Percentiles rank a stretch among this genome's conserved stretches.
Conservation (phyloP, 2,329 filamentous ascomycete genomes). For the Sporothrix inflata region DNA sequence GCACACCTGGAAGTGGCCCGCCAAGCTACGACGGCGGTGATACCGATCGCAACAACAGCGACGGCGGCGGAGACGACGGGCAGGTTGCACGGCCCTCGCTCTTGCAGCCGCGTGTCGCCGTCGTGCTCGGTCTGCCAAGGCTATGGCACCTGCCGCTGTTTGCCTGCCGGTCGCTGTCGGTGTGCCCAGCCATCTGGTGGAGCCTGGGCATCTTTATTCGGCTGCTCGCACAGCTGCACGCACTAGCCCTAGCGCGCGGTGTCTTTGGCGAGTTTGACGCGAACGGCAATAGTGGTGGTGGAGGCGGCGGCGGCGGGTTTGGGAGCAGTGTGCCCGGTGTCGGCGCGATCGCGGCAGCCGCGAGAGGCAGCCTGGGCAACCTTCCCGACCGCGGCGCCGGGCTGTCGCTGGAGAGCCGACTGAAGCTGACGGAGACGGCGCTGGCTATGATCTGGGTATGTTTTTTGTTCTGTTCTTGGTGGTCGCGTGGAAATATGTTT, state of each 20-base stretch:
- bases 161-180: constrained; percentile 71
- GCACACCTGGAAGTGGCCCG: not conserved
- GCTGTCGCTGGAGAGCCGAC: constrained; percentile 48
- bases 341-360: constrained; percentile 40
- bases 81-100: constrained; percentile 45
- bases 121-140: constrained; percentile 72
- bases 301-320: not conserved
- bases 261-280: constrained; percentile 28
- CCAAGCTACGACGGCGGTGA: constrained; percentile 24
- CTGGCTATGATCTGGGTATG: constrained; percentile 73
- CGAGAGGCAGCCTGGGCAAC: constrained; percentile 17
- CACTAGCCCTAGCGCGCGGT: constrained; percentile 32
- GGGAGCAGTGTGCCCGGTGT: not conserved
- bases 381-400: constrained; percentile 26
- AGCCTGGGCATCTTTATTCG: constrained; percentile 70
- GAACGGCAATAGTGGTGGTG: constrained; percentile 40
- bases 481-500: not conserved
- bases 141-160: constrained; percentile 76
- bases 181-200: constrained; percentile 72
- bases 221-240: constrained; percentile 65
- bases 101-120: constrained; percentile 76
- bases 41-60: constrained; percentile 20
- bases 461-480: not conserved
- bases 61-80: constrained; percentile 18
- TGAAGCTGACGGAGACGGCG: constrained; percentile 68